Evolutionary conservation across 768 basidiomycete species (phyloP), one percentile per base, ranked within the genome.

Genomic region (Lactifluus hygrophoroides): DNA sequence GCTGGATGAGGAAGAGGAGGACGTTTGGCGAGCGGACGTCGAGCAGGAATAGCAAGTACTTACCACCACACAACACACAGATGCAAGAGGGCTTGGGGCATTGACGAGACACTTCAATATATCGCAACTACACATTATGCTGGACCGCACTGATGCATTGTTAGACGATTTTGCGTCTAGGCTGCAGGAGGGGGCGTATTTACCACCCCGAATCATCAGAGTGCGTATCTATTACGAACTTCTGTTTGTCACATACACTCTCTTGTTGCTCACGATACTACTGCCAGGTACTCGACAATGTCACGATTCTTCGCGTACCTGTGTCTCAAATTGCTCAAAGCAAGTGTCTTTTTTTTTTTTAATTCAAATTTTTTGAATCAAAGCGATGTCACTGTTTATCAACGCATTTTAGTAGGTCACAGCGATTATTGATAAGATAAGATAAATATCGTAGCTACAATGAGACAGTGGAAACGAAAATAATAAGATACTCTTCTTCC

Each of bases 251-350:
- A 23, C 54, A 71, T 37, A 58, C 34, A 30, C 42, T 42, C 21
- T 3, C 37, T 46, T 58, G 56, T 56, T 14, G 30, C 43, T 57
- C 27, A 51, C 56, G 0, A 16, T 4, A 8, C 17, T n/a, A 16
- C n/a, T n/a, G n/a, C 32, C 56, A 89, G 87, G 62, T 88, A 87
- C 66, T 75, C 83, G 0, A 77, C 80, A 0, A 79, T 90, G 77
- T 83, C 82, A 45, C 85, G 94, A 3, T 99, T 98, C 74, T 96
- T 95, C 66, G 88, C 94, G 0, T 95, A 99, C 67, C 74, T 98
- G 23, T 91, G 91, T 63, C 82, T 98, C 30, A n/a, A n/a, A n/a
- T n/a, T n/a, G n/a, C n/a, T n/a, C n/a, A n/a, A n/a, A n/a, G n/a
- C n/a, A n/a, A n/a, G n/a, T n/a, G n/a, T n/a, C n/a, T n/a, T n/a